Percentiles rank a stretch among this genome's conserved stretches.
Evolutionary conservation across 345 rosid genomes (phyloP).

Genomic region (Melaleuca quinquenervia): DNA sequence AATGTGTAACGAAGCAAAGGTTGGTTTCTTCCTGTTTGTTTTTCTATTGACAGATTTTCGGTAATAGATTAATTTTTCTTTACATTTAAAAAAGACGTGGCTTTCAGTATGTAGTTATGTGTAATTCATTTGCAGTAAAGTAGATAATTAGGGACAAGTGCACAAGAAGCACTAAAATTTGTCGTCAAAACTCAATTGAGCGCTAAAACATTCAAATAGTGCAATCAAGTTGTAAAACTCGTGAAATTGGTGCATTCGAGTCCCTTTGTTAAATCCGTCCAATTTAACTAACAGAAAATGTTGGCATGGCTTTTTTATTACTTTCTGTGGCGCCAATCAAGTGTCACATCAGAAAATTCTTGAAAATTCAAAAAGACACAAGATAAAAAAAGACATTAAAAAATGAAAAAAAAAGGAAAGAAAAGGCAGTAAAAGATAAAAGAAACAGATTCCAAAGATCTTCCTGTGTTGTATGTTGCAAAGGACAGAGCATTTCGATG

Average conservation of each 20-base stretch:
- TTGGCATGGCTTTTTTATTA: background rate
- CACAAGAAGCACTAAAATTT: background rate
- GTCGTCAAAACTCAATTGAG: background rate
- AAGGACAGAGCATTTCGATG: no score
- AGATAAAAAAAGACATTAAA: background rate
- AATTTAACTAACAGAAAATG: background rate
- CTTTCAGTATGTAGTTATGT: background rate
- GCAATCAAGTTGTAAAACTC: background rate
- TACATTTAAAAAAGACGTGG: background rate
- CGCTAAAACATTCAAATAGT: background rate
- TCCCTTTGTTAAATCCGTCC: background rate
- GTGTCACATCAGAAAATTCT: background rate
- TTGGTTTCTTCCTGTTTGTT: background rate
- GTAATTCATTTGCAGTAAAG: background rate
- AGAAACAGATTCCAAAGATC: background rate
- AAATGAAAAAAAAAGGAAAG: background rate
- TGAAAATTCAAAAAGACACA: background rate
- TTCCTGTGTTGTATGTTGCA: background rate
- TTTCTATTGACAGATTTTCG: background rate
- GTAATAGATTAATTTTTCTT: background rate
- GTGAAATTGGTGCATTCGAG: background rate
- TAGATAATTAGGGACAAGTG: background rate
- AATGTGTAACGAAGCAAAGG: slow-evolving; percentile 15
- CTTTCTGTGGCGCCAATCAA: background rate
- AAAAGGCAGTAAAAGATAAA: background rate